Base-by-base conservation (phyloP, 257 asterid species). In the Jasminum sambac region DNA sequence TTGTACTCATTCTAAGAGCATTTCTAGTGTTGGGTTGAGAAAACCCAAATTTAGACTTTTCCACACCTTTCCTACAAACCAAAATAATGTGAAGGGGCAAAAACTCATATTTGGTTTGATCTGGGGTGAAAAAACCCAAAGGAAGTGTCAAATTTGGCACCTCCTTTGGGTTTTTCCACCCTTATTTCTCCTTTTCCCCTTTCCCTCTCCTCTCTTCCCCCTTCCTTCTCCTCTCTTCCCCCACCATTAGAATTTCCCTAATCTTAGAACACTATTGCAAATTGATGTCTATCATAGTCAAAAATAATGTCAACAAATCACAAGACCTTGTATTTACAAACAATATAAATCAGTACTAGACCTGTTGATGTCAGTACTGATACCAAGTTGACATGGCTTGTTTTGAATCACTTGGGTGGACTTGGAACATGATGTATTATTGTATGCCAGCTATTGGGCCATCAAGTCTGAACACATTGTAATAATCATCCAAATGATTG, bases 1-100 rank as follows among this genome's bases (percentile, higher is more conserved):
- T 64, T 46, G 38, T 24, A 44, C 66, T 64, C 59, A 30, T 25
- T 59, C 52, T 17, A n/a, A n/a, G n/a, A n/a, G n/a, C n/a, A n/a
- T n/a, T n/a, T n/a, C n/a, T n/a, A n/a, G n/a, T n/a, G n/a, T n/a
- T n/a, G n/a, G n/a, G n/a, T n/a, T n/a, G n/a, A n/a, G n/a, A n/a
- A n/a, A n/a, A n/a, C n/a, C n/a, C n/a, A n/a, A n/a, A n/a, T n/a
- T n/a, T n/a, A n/a, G n/a, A n/a, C n/a, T n/a, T n/a, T n/a, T n/a
- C n/a, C n/a, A n/a, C n/a, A n/a, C n/a, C n/a, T n/a, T n/a, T n/a
- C n/a, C n/a, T n/a, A n/a, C n/a, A n/a, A n/a, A n/a, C n/a, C n/a
- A n/a, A n/a, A n/a, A n/a, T n/a, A n/a, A n/a, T n/a, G n/a, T n/a
- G n/a, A n/a, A n/a, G n/a, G n/a, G n/a, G n/a, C n/a, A n/a, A n/a